Percentiles rank a stretch among this genome's conserved stretches.
Evolutionary conservation across 345 rosid genomes (phyloP).

Genomic region (Moringa oleifera): DNA sequence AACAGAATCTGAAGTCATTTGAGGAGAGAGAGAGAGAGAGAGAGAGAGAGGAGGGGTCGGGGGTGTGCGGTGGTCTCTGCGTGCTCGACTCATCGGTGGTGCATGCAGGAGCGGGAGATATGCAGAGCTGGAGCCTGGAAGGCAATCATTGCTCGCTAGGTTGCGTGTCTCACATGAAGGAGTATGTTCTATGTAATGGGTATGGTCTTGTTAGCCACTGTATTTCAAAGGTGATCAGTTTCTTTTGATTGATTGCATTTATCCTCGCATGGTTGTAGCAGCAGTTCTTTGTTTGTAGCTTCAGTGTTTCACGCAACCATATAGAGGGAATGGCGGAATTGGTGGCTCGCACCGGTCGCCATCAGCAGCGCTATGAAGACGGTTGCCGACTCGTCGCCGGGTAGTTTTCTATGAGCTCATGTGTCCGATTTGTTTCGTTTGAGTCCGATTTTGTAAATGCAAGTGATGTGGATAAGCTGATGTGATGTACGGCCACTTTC

Average conservation of each 20-base stretch:
- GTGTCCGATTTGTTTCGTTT: no score
- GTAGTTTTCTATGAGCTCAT: slow-evolving; percentile 9
- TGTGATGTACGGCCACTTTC: not conserved
- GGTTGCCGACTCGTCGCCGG: slow-evolving; percentile 47
- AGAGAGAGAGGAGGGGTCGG: not conserved
- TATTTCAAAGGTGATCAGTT: not conserved
- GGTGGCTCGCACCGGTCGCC: slow-evolving; percentile 49
- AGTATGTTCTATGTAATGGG: no score
- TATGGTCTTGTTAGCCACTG: no score
- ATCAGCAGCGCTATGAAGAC: slow-evolving; percentile 34
- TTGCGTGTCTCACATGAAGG: no score
- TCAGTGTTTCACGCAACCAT: no score
- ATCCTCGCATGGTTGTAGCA: not conserved
- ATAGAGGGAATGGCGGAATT: slow-evolving; percentile 40
- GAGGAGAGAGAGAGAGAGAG: not conserved
- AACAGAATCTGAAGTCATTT: not conserved
- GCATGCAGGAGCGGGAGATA: not conserved
- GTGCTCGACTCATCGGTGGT: not conserved
- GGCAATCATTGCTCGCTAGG: no score
- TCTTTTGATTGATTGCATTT: not conserved
- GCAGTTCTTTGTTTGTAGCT: no score
- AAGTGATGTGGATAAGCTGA: not conserved
- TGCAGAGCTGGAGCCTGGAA: no score
- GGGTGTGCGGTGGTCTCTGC: not conserved
- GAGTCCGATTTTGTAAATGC: not conserved